phyloP scores from a whole-genome alignment of 2,329 filamentous ascomycete genomes.

The Aspergillus sp. region DNA sequence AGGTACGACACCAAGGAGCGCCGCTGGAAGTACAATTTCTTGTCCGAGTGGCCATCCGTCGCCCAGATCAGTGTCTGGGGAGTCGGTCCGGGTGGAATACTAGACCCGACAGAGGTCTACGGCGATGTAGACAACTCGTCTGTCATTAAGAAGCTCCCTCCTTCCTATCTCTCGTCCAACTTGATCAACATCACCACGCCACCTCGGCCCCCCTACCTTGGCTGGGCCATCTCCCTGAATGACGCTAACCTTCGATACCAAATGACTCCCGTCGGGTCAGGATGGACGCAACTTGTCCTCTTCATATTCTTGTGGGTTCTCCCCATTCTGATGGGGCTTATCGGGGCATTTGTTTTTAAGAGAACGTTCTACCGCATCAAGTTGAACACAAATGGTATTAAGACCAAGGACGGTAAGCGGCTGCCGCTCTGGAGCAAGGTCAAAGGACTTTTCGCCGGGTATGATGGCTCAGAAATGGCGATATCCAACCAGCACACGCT shows the following conservation, averaged over 20 bases:
- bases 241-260: constrained; percentile 49
- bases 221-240: constrained; percentile 56
- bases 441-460: too few species aligned
- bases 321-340: constrained; percentile 52
- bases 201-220: constrained; percentile 55
- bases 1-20: constrained; percentile 47
- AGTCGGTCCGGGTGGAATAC: constrained; percentile 62
- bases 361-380: constrained; percentile 64
- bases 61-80: constrained; percentile 68
- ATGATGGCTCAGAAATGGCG: constrained; percentile 18
- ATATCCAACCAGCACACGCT: constrained; percentile 37
- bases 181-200: constrained; percentile 57
- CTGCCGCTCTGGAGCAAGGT: constrained; percentile 24
- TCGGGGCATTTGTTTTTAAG: constrained; percentile 55
- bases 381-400: constrained; percentile 59
- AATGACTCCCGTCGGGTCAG: constrained; percentile 57
- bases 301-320: constrained; percentile 53
- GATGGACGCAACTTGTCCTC: constrained; percentile 54
- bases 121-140: constrained; percentile 58
- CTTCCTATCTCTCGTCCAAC: constrained; percentile 50
- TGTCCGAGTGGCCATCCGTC: constrained; percentile 63
- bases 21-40: constrained; percentile 60
- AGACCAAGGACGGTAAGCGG: constrained; percentile 45
- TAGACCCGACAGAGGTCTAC: constrained; percentile 56
- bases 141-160: constrained; percentile 36